phyloP scores from a whole-genome alignment of 371 early-diverging fungal species.

The Haplosporangium sp. region DNA sequence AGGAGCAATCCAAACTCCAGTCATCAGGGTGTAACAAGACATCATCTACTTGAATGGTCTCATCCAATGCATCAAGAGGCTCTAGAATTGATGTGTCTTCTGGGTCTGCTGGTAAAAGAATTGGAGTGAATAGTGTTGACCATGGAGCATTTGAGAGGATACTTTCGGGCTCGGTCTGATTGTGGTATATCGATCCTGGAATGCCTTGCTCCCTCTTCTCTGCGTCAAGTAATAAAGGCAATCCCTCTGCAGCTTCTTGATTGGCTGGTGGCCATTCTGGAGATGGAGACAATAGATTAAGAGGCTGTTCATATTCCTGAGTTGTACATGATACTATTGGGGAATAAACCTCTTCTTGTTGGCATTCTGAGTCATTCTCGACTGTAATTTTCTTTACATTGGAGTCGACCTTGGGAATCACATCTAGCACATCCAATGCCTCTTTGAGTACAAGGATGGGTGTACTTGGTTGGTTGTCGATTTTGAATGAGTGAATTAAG shows the following conservation, averaged over 20 bases:
- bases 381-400: background rate
- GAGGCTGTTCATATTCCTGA: background rate
- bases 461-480: background rate
- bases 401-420: background rate
- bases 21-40: background rate
- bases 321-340: conserved; percentile 8
- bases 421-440: background rate
- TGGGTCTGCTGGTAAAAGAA: conserved; percentile 9
- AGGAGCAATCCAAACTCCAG: background rate
- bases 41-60: background rate
- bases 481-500: too few relatives aligned
- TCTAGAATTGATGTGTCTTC: conserved; percentile 12
- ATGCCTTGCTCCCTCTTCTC: background rate
- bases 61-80: background rate
- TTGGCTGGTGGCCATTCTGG: conserved; percentile 16
- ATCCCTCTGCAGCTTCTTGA: conserved; percentile 6
- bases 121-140: conserved; percentile 4
- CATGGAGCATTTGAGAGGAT: background rate
- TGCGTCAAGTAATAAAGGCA: background rate
- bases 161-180: background rate
- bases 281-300: background rate
- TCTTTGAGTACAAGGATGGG: background rate
- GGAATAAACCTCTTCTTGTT: background rate
- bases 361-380: background rate
- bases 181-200: background rate